Base-by-base conservation (phyloP, 2,329 filamentous ascomycete genomes). In the Trichoderma atrobrunneum region DNA sequence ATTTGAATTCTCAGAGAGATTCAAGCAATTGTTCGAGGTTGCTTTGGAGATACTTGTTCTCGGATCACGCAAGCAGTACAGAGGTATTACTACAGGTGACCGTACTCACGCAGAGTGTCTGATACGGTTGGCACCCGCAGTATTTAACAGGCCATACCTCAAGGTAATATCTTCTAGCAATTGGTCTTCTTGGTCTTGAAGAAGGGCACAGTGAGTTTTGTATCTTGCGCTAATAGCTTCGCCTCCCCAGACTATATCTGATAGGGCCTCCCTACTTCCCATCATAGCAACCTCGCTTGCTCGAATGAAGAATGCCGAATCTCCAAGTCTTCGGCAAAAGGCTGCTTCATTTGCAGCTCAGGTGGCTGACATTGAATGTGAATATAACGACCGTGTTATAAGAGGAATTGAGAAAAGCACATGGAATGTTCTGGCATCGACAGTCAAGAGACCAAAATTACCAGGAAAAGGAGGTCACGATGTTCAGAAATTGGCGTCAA, bases 101-200 rank as follows among this genome's bases (percentile, higher is more conserved):
- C 72, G 71, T n/a, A 75, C 59, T 12, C 56, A 73, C 18, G 56
- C 74, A 4, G 73, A 74, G 14, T 76, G 79, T 8, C 74, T 84
- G 11, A 73, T 74, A 2, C 72, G 70, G 3, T 60, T 83, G 7
- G 77, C 77, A 5, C 82, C 82, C 0, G 80, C 80, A 18, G 80
- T 83, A 18, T 83, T 84, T 32, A 74, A 82, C 64, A 75, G 80
- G 30, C 74, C 76, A 18, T 82, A 82, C 75, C 75, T 83, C 14
- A 78, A 78, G 74, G 82, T 82, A 76, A 43, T 71, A 24, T 10
- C 12, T 24, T 14, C 24, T 2, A 51, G n/a, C 5, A 51, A 18
- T 51, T 51, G 18, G 8, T 11, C 2, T 51, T 51, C 0, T 51
- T 11, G n/a, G n/a, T 14, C 43, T 21, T 11, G 5, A 24, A 51